Evolutionary conservation across 163 green algal genomes (phyloP).

Genomic region (Scenedesmus sp.): DNA sequence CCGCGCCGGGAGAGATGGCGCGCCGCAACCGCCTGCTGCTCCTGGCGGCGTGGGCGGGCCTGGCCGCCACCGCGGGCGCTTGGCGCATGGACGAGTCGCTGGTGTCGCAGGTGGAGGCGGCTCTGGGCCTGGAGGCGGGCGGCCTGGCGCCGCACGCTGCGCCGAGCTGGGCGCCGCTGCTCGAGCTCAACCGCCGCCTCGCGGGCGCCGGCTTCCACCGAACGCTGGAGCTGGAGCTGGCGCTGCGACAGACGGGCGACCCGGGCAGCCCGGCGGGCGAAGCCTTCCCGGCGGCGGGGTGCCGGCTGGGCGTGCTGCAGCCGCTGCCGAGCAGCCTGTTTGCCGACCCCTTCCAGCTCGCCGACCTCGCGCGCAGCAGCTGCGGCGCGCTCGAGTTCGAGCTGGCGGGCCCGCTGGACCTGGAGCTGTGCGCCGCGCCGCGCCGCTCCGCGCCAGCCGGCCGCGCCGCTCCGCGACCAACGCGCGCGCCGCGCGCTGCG

Average conservation of each 20-base stretch:
- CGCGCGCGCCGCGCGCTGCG: no score
- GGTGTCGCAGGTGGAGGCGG: background rate
- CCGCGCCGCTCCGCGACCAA: no score
- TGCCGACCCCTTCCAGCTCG: constrained; percentile 35
- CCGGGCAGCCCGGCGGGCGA: no score
- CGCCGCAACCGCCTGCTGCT: background rate
- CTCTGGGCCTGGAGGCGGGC: background rate
- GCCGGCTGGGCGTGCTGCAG: constrained; percentile 8
- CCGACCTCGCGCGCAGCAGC: background rate
- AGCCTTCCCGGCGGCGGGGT: background rate
- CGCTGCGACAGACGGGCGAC: background rate
- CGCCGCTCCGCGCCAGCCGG: no score
- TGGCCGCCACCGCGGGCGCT: no score
- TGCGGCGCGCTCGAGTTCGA: background rate
- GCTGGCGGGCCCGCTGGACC: constrained; percentile 19
- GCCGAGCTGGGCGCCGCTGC: background rate
- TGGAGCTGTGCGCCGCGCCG: constrained; percentile 30
- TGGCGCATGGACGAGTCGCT: background rate
- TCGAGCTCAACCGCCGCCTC: background rate
- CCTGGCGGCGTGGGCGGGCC: background rate
- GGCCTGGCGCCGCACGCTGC: background rate
- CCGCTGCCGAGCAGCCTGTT: constrained; percentile 24
- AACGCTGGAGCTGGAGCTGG: background rate
- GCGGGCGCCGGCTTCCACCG: constrained; percentile 12
- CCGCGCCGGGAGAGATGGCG: no score